Percentiles rank a stretch among this genome's conserved stretches.
Conservation (phyloP, 1,284 basidiomycete species). For the Ustilago xerochloae region DNA sequence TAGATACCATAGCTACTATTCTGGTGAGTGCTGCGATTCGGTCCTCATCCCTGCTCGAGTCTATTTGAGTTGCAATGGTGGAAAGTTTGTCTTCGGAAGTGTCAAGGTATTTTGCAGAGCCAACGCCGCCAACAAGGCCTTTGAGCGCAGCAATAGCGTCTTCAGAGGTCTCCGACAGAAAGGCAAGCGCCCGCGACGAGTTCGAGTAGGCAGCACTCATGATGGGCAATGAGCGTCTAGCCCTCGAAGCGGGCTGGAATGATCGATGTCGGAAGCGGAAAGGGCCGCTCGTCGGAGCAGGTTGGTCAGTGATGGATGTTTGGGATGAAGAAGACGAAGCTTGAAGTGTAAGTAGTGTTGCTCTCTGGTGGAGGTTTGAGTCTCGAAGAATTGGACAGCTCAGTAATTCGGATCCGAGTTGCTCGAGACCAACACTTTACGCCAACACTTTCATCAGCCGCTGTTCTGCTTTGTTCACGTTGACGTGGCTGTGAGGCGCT, state of each 20-base stretch:
- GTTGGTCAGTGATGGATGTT: too few relatives aligned
- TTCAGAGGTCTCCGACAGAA: slow-evolving; percentile 63
- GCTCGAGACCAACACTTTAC: slow-evolving; percentile 16
- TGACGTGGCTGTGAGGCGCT: too few relatives aligned
- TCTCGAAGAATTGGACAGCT: slow-evolving; percentile 3
- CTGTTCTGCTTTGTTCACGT: too few relatives aligned
- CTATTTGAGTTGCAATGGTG: slow-evolving; percentile 56
- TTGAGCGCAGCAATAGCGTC: slow-evolving; percentile 64
- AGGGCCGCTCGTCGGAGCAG: not conserved
- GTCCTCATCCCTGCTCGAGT: slow-evolving; percentile 58
- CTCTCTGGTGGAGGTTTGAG: slow-evolving; percentile 13
- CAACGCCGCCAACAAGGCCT: slow-evolving; percentile 56
- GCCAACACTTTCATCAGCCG: too few relatives aligned
- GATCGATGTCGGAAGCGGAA: not conserved
- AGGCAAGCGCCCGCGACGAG: slow-evolving; percentile 61
- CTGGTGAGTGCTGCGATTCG: slow-evolving; percentile 60
- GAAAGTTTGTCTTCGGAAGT: slow-evolving; percentile 55
- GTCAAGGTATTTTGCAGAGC: slow-evolving; percentile 61
- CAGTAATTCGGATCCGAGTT: slow-evolving; percentile 18
- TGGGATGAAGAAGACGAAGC: not conserved
- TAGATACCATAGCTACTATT: slow-evolving; percentile 77
- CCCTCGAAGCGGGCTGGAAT: not conserved
- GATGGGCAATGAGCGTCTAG: not conserved
- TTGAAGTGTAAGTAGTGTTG: slow-evolving; percentile 1
- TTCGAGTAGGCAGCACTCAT: slow-evolving; percentile 55